Percentiles rank a stretch among this genome's conserved stretches.
Evolutionary conservation across 2,329 filamentous ascomycete species (phyloP).

Genomic region (Colletotrichum orchidophilum): DNA sequence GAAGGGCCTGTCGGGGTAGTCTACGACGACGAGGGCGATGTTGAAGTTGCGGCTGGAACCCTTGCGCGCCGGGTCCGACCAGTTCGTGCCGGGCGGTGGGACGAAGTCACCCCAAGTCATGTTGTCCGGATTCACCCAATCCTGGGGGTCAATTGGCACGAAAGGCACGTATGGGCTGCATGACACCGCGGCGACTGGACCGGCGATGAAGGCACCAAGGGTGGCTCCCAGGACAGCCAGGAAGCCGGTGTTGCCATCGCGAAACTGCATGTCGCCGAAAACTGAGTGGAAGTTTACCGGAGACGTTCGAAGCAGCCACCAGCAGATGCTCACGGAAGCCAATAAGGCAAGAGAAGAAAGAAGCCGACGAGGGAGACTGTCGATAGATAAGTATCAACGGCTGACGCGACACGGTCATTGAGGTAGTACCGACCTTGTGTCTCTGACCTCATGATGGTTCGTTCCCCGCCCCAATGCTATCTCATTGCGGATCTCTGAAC

Average conservation of each 20-base stretch:
- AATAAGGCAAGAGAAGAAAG: not conserved
- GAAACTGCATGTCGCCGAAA: slow-evolving; percentile 12
- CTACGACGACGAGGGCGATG: slow-evolving; percentile 62
- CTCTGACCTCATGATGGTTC: slow-evolving; percentile 22
- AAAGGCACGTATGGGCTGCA: slow-evolving; percentile 51
- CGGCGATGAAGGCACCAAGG: slow-evolving; percentile 13
- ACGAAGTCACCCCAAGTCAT: slow-evolving; percentile 63
- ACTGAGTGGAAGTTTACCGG: not conserved
- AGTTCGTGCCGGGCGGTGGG: slow-evolving; percentile 56
- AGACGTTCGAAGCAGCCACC: not conserved
- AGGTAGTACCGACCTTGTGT: slow-evolving; percentile 14
- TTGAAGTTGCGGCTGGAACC: slow-evolving; percentile 63
- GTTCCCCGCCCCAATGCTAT: slow-evolving; percentile 14
- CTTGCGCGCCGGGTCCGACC: slow-evolving; percentile 54
- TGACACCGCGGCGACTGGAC: not conserved
- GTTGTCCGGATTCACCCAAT: slow-evolving; percentile 62
- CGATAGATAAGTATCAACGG: slow-evolving; percentile 3
- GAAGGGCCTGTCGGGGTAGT: slow-evolving; percentile 60
- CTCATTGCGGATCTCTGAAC: not conserved
- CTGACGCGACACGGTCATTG: not conserved
- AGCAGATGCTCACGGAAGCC: slow-evolving; percentile 2
- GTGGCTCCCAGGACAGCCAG: slow-evolving; percentile 20
- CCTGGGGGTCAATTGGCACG: slow-evolving; percentile 58
- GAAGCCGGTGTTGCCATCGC: slow-evolving; percentile 7
- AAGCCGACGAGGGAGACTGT: not conserved